Percentiles rank a stretch among this genome's conserved stretches.
Conservation (phyloP, 202 grass and related monocot genomes). For the Digitaria exilis region DNA sequence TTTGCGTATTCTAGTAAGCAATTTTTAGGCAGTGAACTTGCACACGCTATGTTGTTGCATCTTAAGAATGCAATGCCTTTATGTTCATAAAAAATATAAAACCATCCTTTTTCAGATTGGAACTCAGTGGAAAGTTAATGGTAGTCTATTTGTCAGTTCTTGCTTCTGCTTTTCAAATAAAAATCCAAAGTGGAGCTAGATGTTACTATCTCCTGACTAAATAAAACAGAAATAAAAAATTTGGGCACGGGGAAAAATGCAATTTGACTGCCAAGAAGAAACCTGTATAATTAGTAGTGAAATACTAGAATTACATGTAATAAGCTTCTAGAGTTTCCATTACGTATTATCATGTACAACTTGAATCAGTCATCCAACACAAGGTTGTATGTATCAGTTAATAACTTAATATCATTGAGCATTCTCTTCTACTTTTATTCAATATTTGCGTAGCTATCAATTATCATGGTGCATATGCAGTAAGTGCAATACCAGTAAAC, state of each 20-base stretch:
- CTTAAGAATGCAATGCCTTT: background rate
- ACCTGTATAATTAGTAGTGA: background rate
- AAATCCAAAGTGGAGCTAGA: background rate
- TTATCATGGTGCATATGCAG: background rate
- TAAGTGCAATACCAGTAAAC: background rate
- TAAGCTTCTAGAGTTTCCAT: background rate
- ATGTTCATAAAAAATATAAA: background rate
- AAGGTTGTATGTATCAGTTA: background rate
- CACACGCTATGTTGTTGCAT: background rate
- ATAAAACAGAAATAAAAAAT: background rate
- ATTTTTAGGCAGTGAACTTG: background rate
- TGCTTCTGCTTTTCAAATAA: background rate
- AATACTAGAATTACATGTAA: background rate
- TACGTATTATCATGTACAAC: background rate
- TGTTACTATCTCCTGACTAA: background rate
- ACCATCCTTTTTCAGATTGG: background rate
- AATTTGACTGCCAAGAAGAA: background rate
- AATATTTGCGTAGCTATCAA: background rate
- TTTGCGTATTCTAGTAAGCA: conserved; percentile 4
- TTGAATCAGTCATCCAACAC: background rate
- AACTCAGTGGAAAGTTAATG: conserved; percentile 11
- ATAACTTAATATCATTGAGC: background rate
- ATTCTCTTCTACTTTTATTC: background rate
- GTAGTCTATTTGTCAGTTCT: conserved; percentile 1
- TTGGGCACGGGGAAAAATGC: background rate